Evolutionary conservation across 768 basidiomycete genomes (phyloP).

Genomic region (Suillus brevipes): DNA sequence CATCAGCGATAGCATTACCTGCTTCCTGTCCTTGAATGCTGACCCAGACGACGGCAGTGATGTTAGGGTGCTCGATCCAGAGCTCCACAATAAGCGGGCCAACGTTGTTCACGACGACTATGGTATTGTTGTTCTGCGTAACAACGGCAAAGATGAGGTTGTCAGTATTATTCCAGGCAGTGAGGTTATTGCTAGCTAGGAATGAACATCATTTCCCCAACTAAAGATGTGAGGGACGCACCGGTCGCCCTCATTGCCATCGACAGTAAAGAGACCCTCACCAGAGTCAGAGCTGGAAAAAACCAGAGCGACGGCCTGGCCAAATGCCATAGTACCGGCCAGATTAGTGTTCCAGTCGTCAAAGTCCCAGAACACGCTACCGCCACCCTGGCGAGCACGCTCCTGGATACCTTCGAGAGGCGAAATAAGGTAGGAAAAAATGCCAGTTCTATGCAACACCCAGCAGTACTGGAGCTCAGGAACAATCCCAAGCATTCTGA

Average conservation of each 20-base stretch:
- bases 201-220: background rate
- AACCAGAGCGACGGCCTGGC: slow-evolving; percentile 63
- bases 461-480: background rate
- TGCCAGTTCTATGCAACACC: slow-evolving; percentile 45
- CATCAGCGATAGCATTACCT: slow-evolving; percentile 67
- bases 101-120: slow-evolving; percentile 38
- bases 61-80: slow-evolving; percentile 74
- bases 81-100: slow-evolving; percentile 61
- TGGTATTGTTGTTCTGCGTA: slow-evolving; percentile 39
- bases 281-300: slow-evolving; percentile 79
- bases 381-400: slow-evolving; percentile 61
- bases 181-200: slow-evolving; percentile 55
- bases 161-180: slow-evolving; percentile 74
- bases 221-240: slow-evolving; percentile 22
- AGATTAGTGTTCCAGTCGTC: slow-evolving; percentile 62
- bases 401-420: slow-evolving; percentile 74
- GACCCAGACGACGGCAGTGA: slow-evolving; percentile 75
- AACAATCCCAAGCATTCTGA: background rate
- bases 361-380: slow-evolving; percentile 60
- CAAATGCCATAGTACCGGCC: slow-evolving; percentile 46
- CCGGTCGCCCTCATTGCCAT: slow-evolving; percentile 78
- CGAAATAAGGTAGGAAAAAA: slow-evolving; percentile 75
- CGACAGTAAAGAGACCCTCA: slow-evolving; percentile 76
- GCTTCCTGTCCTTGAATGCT: slow-evolving; percentile 65
- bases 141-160: slow-evolving; percentile 69